These are phyloP conservation scores for Hygrophila difformis DNA, from an alignment of 257 asterid species.

Conservation along the genomic window DNA sequence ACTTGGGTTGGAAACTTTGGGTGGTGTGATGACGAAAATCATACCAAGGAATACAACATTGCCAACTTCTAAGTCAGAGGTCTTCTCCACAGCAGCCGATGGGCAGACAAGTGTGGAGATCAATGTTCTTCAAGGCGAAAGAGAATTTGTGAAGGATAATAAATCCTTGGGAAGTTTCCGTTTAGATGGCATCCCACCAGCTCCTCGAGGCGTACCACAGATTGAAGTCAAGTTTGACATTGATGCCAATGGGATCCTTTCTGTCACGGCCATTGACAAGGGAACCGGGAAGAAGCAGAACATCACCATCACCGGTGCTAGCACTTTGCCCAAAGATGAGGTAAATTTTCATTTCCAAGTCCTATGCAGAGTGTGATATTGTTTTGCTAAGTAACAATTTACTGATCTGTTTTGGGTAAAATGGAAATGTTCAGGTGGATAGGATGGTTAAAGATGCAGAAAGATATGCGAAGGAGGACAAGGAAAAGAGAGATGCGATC, in stretches of 20 bases:
- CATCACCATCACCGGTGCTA: constrained; percentile 74
- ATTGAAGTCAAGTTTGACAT: constrained; percentile 84
- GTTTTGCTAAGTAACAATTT: background rate
- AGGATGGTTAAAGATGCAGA: constrained; percentile 79
- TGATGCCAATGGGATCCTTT: constrained; percentile 81
- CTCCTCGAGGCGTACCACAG: constrained; percentile 84
- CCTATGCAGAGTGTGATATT: background rate
- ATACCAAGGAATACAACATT: constrained; percentile 80
- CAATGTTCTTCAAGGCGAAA: constrained; percentile 75
- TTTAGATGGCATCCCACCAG: constrained; percentile 78
- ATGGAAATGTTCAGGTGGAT: constrained; percentile 45
- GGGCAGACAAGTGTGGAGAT: constrained; percentile 83
- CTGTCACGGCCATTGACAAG: constrained; percentile 73
- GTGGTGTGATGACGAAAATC: constrained; percentile 81
- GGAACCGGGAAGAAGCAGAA: constrained; percentile 86
- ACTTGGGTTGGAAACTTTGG: constrained; percentile 74
- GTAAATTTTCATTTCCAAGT: constrained; percentile 22
- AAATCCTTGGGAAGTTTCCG: constrained; percentile 83
- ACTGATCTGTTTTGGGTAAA: background rate
- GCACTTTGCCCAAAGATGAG: constrained; percentile 78
- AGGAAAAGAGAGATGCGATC: constrained; percentile 78
- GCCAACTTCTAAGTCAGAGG: constrained; percentile 86
- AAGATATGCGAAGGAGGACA: constrained; percentile 69
- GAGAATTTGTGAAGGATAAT: constrained; percentile 75
- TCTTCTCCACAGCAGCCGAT: constrained; percentile 86